phyloP scores from a whole-genome alignment of 768 basidiomycete species.

The Suillus subluteus region DNA sequence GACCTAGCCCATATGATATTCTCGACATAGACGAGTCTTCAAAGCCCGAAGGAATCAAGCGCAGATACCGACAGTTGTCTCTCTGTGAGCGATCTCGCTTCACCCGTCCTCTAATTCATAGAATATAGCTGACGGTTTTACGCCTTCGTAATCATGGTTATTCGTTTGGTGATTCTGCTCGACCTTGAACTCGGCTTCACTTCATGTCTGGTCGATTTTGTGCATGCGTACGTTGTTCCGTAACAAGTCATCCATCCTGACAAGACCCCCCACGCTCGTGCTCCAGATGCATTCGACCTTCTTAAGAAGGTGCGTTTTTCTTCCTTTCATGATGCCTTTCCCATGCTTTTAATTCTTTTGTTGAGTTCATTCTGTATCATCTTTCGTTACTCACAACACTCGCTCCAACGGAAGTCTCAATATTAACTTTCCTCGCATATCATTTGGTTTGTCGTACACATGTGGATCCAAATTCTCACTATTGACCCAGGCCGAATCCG shows the following conservation, averaged over 20 bases:
- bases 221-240: constrained; percentile 46
- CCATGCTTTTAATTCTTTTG: neutral
- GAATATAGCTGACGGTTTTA: constrained; percentile 9
- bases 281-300: constrained; percentile 91
- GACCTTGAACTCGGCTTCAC: neutral
- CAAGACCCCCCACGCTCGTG: constrained; percentile 87
- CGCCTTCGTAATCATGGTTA: constrained; percentile 7
- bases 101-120: neutral
- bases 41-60: constrained; percentile 85
- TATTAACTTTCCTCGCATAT: neutral
- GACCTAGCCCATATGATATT: constrained; percentile 88
- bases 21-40: constrained; percentile 76
- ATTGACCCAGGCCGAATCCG: constrained; percentile 73
- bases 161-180: constrained; percentile 2
- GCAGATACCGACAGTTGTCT: constrained; percentile 83
- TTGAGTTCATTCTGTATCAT: neutral
- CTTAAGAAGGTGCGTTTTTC: constrained; percentile 79
- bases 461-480: neutral
- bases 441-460: neutral
- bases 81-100: constrained; percentile 60
- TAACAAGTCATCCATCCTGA: constrained; percentile 94
- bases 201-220: constrained; percentile 12
- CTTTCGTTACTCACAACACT: neutral
- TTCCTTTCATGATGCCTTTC: neutral
- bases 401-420: neutral